Conservation (phyloP, 371 early-diverging fungal species). For the Actinomucor elegans region DNA sequence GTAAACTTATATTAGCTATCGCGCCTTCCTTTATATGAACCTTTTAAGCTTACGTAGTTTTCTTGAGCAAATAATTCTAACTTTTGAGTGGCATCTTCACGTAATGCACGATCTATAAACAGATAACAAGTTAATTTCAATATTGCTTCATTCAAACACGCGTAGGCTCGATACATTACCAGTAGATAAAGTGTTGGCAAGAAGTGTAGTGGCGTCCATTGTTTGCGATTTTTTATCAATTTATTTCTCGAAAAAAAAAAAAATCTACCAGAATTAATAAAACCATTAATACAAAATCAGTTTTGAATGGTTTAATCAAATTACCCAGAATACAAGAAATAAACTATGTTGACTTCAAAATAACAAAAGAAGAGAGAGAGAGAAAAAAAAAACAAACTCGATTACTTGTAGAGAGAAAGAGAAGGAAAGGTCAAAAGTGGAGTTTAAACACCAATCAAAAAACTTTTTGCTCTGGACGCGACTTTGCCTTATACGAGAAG, state of each 20-base stretch:
- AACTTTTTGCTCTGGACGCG: neutral
- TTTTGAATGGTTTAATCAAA: neutral
- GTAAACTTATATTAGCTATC: too few relatives aligned
- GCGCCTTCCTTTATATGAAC: too few relatives aligned
- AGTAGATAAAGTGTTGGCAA: conserved; percentile 73
- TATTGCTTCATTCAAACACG: too few relatives aligned
- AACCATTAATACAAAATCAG: neutral
- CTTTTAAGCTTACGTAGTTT: conserved; percentile 83
- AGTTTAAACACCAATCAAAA: conserved; percentile 1
- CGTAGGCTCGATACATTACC: too few relatives aligned
- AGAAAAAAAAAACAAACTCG: neutral
- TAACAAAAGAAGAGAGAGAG: neutral
- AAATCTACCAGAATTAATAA: neutral
- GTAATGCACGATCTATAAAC: conserved; percentile 37
- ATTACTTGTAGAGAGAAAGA: neutral
- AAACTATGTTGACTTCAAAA: neutral
- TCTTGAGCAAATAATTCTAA: conserved; percentile 73
- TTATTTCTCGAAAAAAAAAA: conserved; percentile 9
- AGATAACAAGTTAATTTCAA: too few relatives aligned
- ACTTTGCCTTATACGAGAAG: too few relatives aligned
- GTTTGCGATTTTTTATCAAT: neutral
- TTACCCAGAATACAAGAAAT: neutral
- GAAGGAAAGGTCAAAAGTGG: neutral
- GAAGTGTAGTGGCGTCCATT: conserved; percentile 75
- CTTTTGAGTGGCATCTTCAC: conserved; percentile 78